Evolutionary conservation across 805 yeast species (phyloP).

Genomic region (Ascoidea rubescens): DNA sequence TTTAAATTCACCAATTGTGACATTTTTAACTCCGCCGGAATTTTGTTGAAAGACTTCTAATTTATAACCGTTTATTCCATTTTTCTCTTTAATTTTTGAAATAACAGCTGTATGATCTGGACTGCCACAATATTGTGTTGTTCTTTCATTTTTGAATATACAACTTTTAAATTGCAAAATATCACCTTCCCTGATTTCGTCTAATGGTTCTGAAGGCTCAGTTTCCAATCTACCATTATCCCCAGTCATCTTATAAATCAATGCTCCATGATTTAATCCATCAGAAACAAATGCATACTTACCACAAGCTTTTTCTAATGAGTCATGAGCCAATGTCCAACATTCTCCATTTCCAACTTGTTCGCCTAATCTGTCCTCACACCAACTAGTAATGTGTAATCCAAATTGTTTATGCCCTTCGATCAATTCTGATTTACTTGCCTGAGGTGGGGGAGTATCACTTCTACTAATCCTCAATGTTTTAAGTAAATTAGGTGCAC

Average conservation of each 20-base stretch:
- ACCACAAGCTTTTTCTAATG: slow-evolving; percentile 39
- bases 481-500: slow-evolving; percentile 12
- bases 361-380: slow-evolving; percentile 31
- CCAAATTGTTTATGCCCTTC: slow-evolving; percentile 27
- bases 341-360: slow-evolving; percentile 45
- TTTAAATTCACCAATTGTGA: slow-evolving; percentile 24
- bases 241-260: slow-evolving; percentile 14
- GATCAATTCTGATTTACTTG: slow-evolving; percentile 21
- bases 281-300: slow-evolving; percentile 40
- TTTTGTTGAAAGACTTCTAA: slow-evolving; percentile 35
- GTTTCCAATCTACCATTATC: slow-evolving; percentile 1
- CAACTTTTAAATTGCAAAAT: slow-evolving; percentile 33
- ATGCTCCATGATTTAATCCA: slow-evolving; percentile 32
- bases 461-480: slow-evolving; percentile 18
- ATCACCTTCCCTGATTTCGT: slow-evolving; percentile 39
- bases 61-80: slow-evolving; percentile 13
- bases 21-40: slow-evolving; percentile 27
- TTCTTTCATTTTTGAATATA: slow-evolving; percentile 22
- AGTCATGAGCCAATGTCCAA: slow-evolving; percentile 46
- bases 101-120: slow-evolving; percentile 40
- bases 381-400: slow-evolving; percentile 42
- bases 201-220: slow-evolving; percentile 17
- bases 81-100: slow-evolving; percentile 19
- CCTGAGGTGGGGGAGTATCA: slow-evolving; percentile 29
- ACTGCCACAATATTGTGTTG: slow-evolving; percentile 27